These are phyloP conservation scores for Waltiozyma sp. DNA, from an alignment of 1,139 yeast species.

Conservation along the genomic window DNA sequence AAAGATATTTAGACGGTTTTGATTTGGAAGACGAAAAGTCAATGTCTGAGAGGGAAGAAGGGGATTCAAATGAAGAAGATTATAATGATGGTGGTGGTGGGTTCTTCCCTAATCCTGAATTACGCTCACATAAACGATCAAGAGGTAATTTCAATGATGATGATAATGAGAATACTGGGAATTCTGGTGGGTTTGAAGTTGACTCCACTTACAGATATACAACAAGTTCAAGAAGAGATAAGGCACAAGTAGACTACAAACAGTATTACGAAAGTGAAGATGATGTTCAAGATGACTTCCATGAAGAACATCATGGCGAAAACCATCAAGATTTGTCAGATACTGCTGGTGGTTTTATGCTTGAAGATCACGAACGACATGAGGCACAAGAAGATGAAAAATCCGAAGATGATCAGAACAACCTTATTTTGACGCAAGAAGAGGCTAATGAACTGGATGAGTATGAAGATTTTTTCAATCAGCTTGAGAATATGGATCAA, in stretches of 20 bases:
- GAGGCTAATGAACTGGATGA: slow-evolving; percentile 4
- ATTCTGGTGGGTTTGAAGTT: slow-evolving; percentile 1
- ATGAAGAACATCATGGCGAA: slow-evolving; percentile 1
- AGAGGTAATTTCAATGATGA: slow-evolving; percentile 1
- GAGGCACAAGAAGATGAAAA: background rate
- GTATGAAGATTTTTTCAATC: slow-evolving; percentile 8
- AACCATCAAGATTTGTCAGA: no score
- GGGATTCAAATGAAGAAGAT: slow-evolving; percentile 6
- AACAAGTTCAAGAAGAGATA: background rate
- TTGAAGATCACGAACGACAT: background rate
- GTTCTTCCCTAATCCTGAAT: slow-evolving; percentile 6
- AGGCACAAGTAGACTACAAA: background rate
- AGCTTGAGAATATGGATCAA: slow-evolving; percentile 2
- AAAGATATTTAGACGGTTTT: background rate
- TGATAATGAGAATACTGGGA: no score
- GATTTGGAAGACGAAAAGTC: background rate
- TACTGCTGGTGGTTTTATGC: slow-evolving; percentile 1
- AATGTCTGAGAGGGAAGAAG: background rate
- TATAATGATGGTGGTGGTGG: slow-evolving; percentile 4
- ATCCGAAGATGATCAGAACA: background rate
- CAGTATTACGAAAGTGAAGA: background rate
- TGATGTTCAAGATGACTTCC: background rate
- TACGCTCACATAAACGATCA: slow-evolving; percentile 3
- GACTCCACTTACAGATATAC: background rate
- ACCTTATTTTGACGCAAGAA: background rate